These are phyloP conservation scores for Polyporus tsugae DNA, from an alignment of 1,284 basidiomycete species.

Conservation along the genomic window DNA sequence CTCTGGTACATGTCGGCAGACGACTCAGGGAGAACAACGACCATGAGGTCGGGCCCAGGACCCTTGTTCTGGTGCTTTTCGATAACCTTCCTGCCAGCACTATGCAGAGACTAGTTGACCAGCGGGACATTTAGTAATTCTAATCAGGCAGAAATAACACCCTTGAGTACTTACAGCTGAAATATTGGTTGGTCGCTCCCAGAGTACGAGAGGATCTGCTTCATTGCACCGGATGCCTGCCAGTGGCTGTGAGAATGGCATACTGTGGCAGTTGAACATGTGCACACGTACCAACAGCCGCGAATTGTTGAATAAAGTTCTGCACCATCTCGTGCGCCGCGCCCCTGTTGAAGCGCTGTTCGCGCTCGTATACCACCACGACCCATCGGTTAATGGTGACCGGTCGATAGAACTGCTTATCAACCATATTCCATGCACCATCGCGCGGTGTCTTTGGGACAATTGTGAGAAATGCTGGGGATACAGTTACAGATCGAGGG, in stretches of 20 bases:
- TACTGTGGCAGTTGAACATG: background rate
- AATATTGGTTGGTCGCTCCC: conserved; percentile 59
- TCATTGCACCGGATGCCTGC: conserved; percentile 61
- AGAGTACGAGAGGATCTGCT: conserved; percentile 52
- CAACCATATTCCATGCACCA: conserved; percentile 79
- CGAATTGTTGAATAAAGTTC: conserved; percentile 55
- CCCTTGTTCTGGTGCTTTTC: conserved; percentile 41
- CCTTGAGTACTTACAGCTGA: conserved; percentile 46
- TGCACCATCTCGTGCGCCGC: conserved; percentile 59
- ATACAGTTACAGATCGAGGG: background rate
- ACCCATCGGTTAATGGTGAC: conserved; percentile 62
- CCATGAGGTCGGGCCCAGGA: conserved; percentile 60
- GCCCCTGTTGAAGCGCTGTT: conserved; percentile 56
- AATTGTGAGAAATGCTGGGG: background rate
- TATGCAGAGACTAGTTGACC: background rate
- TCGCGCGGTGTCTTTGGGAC: conserved; percentile 57
- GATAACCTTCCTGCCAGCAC: conserved; percentile 50
- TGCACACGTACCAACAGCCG: conserved; percentile 59
- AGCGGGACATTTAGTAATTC: background rate
- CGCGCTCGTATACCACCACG: conserved; percentile 67
- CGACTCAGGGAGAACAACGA: conserved; percentile 76
- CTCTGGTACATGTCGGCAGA: conserved; percentile 77
- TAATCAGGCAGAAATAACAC: background rate
- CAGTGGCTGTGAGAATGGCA: background rate
- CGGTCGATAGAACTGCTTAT: conserved; percentile 67